Evolutionary conservation across 192 early-diverging fungal species (phyloP), one percentile per base, ranked within the genome.

Genomic region (Radiomyces spectabilis): DNA sequence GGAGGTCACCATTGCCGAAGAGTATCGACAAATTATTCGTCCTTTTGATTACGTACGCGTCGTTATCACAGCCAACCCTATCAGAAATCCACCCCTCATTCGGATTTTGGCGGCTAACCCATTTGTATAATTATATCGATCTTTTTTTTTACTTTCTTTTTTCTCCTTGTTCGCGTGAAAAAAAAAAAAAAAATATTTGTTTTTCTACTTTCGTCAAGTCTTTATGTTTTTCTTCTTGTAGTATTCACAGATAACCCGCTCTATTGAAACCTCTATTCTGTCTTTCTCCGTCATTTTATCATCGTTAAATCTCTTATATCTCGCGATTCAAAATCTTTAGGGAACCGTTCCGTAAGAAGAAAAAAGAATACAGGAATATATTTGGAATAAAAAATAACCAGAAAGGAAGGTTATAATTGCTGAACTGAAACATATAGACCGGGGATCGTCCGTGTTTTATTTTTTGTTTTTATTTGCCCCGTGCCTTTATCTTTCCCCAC

Each of bases 41-140:
- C 66, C 68, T 10, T 72, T 75, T 59, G 62, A 63, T 5, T 68
- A 50, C 57, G 40, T 78, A 9, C 41, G 65, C 18, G 76, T 78
- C 1, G 53, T 78, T 41, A 63, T 78, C 25, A 71, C 65, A 1
- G 67, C 70, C 0, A 63, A 74, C 33, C 62, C 68, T 19, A 66
- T 63, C 0, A 56, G 71, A 3, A 75, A 60, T 5, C 76, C 73
- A 1, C 73, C 76, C 52, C 52, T 75, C 24, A 67, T 78, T 33
- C 71, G 73, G 38, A 54, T 78, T 19, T 47, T 72, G 18, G 76
- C 73, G 10, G 61, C 71, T 27, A 78, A 78, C 37, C 76, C 76
- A 40, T 78, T 57, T 63, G 52, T 57, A 16, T 25, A 53, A 6
- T 25, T 41, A 40, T 13, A 53, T 35, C 33, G 13, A 8, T 35